These are phyloP conservation scores for Cyphellophora attinorum DNA, from an alignment of 2,329 filamentous ascomycete genomes.

Conservation along the genomic window DNA sequence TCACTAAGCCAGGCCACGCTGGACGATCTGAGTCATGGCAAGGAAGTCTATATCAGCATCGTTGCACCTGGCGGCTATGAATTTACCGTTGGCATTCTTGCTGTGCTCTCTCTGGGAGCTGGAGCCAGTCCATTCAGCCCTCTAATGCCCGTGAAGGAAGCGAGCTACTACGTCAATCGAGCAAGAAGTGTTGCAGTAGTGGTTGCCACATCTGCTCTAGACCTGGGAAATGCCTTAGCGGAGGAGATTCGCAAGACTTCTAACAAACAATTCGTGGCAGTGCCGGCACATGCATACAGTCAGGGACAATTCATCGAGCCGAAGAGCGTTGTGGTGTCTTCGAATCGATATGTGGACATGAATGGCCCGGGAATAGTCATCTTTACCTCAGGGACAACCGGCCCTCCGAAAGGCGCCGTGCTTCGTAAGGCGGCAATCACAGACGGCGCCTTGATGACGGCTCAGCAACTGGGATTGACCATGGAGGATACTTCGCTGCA, in stretches of 20 bases:
- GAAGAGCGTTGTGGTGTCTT: constrained; percentile 21
- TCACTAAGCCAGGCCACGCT: constrained; percentile 11
- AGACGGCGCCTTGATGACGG: constrained; percentile 17
- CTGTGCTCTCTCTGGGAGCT: constrained; percentile 24
- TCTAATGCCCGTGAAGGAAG: constrained; percentile 23
- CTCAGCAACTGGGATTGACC: constrained; percentile 19
- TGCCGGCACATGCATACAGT: constrained; percentile 20
- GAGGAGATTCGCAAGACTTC: constrained; percentile 12
- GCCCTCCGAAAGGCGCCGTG: constrained; percentile 20
- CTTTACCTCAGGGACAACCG: constrained; percentile 22
- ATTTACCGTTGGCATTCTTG: constrained; percentile 26
- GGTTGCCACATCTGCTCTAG: constrained; percentile 12
- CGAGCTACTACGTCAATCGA: constrained; percentile 23
- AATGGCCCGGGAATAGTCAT: constrained; percentile 23
- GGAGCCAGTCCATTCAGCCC: constrained; percentile 25
- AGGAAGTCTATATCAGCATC: constrained; percentile 25
- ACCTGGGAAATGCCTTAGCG: constrained; percentile 12
- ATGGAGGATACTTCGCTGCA: constrained; percentile 25
- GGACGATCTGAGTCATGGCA: constrained; percentile 17
- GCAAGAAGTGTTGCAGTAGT: constrained; percentile 16
- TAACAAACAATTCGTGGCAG: constrained; percentile 15
- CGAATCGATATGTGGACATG: constrained; percentile 20
- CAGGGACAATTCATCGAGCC: constrained; percentile 8
- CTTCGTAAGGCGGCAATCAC: constrained; percentile 16
- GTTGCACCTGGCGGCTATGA: constrained; percentile 27